phyloP scores from a whole-genome alignment of 805 yeast species.

The Pichia gijzeniarum region DNA sequence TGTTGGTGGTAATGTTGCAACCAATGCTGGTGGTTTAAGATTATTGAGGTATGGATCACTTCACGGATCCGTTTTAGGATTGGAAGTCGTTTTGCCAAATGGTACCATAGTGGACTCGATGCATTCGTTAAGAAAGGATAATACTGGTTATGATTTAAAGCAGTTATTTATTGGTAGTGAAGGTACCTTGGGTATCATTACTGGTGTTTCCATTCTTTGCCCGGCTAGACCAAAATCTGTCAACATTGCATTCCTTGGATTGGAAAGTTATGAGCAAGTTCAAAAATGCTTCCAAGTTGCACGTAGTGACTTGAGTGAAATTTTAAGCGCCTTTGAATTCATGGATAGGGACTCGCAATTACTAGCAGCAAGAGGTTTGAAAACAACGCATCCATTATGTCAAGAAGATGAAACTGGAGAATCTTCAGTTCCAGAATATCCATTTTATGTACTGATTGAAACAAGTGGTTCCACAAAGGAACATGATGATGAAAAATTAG shows the following conservation, averaged over 20 bases:
- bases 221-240: slow-evolving; percentile 82
- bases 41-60: slow-evolving; percentile 83
- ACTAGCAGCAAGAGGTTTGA: slow-evolving; percentile 56
- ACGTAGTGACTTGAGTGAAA: slow-evolving; percentile 71
- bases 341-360: slow-evolving; percentile 74
- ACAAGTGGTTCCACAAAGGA: slow-evolving; percentile 93
- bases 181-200: slow-evolving; percentile 85
- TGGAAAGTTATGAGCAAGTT: slow-evolving; percentile 76
- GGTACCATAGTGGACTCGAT: slow-evolving; percentile 77
- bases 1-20: slow-evolving; percentile 90
- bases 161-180: slow-evolving; percentile 92
- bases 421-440: slow-evolving; percentile 46
- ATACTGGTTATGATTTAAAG: slow-evolving; percentile 90
- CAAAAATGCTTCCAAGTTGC: slow-evolving; percentile 76
- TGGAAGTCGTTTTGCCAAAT: slow-evolving; percentile 88
- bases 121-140: slow-evolving; percentile 85
- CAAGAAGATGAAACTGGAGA: slow-evolving; percentile 49
- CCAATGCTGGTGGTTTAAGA: slow-evolving; percentile 94
- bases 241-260: slow-evolving; percentile 84
- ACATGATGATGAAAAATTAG: slow-evolving; percentile 89
- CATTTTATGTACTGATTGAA: slow-evolving; percentile 88
- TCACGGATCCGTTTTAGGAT: slow-evolving; percentile 86
- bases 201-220: slow-evolving; percentile 84
- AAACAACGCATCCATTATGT: slow-evolving; percentile 61
- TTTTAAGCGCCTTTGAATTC: slow-evolving; percentile 87